Evolutionary conservation across 2,329 filamentous ascomycete species (phyloP).

Genomic region (Exophiala phaeomuriformis): DNA sequence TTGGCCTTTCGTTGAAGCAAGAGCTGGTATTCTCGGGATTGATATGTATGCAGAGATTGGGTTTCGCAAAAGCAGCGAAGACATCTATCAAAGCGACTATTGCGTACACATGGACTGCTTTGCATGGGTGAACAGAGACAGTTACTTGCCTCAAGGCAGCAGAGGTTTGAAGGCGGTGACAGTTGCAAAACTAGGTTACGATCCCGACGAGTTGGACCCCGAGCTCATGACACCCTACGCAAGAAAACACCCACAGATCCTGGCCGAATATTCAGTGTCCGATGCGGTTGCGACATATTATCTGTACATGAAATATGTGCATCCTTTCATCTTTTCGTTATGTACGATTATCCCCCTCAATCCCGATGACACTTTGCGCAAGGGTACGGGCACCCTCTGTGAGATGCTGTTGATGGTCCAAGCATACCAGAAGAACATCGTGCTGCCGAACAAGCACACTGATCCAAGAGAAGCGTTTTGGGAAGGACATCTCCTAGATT

Average conservation of each 20-base stretch:
- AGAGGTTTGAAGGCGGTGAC: conserved; percentile 96
- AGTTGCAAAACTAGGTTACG: conserved; percentile 94
- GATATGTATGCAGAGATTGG: conserved; percentile 99
- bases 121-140: conserved; percentile 97
- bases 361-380: conserved; percentile 84
- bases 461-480: conserved; percentile 88
- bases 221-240: conserved; percentile 93
- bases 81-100: conserved; percentile 92
- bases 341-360: conserved; percentile 93
- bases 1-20: conserved; percentile 95
- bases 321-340: conserved; percentile 97
- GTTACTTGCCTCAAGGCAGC: conserved; percentile 93
- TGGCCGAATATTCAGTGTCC: conserved; percentile 97
- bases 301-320: conserved; percentile 99
- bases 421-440: conserved; percentile 83
- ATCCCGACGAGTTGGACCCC: conserved; percentile 93
- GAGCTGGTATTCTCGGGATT: conserved; percentile 88
- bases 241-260: conserved; percentile 78
- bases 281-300: conserved; percentile 99
- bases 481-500: conserved; percentile 92
- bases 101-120: conserved; percentile 99
- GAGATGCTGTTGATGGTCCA: conserved; percentile 99
- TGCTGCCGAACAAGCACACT: conserved; percentile 92
- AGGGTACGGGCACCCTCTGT: conserved; percentile 96
- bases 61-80: conserved; percentile 89